Percentiles rank a stretch among this genome's conserved stretches.
phyloP scores from a whole-genome alignment of 2,329 filamentous ascomycete species.

The Aspergillus fischeri region DNA sequence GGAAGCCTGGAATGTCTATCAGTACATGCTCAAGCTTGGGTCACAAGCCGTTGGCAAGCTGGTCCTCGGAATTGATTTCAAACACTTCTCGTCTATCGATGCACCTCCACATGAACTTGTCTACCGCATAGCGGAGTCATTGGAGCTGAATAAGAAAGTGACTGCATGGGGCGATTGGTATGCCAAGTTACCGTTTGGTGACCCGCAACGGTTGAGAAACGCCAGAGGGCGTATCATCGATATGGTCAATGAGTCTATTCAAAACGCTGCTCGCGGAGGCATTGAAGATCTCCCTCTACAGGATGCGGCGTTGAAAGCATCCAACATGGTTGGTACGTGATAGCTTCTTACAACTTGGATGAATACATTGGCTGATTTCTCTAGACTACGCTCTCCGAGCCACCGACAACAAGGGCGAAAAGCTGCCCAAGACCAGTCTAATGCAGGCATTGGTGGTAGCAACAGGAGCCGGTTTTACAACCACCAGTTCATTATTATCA shows the following conservation, averaged over 20 bases:
- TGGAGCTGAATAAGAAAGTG: conserved; percentile 58
- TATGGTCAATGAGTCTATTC: conserved; percentile 21
- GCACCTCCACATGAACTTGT: conserved; percentile 52
- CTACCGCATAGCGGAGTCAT: conserved; percentile 45
- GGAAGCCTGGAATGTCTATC: conserved; percentile 47
- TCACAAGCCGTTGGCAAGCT: conserved; percentile 45
- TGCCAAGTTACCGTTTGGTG: conserved; percentile 54
- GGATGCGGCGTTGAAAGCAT: conserved; percentile 44
- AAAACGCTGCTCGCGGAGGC: conserved; percentile 17
- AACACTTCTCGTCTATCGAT: conserved; percentile 43
- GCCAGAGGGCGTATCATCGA: conserved; percentile 14
- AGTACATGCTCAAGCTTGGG: conserved; percentile 48
- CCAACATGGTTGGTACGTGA: conserved; percentile 38
- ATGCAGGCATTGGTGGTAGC: conserved; percentile 46
- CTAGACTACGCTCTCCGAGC: conserved; percentile 52
- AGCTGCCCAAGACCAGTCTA: conserved; percentile 43
- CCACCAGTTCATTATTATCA: conserved; percentile 54
- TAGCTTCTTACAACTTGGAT: conserved; percentile 22
- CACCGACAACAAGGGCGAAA: conserved; percentile 51
- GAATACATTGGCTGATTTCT: background rate
- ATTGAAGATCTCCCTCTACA: conserved; percentile 29
- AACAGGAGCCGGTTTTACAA: conserved; percentile 57
- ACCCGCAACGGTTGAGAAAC: conserved; percentile 42
- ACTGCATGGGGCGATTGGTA: conserved; percentile 56
- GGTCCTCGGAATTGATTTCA: conserved; percentile 42